Conservation (phyloP, 345 rosid genomes). For the Populus deltoides region DNA sequence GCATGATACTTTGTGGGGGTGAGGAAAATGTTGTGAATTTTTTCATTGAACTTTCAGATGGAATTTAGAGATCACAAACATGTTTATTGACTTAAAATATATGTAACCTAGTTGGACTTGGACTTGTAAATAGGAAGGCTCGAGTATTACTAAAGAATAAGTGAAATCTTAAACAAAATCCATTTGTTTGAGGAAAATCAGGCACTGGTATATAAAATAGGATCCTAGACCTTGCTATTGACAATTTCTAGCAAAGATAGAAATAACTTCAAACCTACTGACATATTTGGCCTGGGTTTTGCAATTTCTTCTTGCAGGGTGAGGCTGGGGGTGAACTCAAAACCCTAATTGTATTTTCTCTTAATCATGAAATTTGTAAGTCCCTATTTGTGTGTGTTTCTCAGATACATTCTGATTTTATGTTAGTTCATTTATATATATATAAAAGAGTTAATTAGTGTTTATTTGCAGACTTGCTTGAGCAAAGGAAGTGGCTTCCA, state of each 20-base stretch:
- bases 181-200: background rate
- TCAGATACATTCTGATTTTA: background rate
- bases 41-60: background rate
- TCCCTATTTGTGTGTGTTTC: background rate
- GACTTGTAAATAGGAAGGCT: background rate
- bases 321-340: no score
- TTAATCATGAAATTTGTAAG: constrained; percentile 58
- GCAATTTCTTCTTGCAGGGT: no score
- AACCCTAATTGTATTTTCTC: background rate
- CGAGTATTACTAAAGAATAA: background rate
- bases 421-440: background rate
- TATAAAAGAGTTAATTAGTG: background rate
- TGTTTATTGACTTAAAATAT: background rate
- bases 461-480: constrained; percentile 63
- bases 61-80: background rate
- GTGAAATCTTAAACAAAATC: background rate
- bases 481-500: constrained; percentile 66
- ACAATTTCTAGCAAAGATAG: background rate
- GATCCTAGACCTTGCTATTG: background rate
- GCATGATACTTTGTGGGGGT: background rate
- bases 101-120: background rate
- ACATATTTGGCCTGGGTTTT: background rate
- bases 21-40: background rate
- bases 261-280: background rate
- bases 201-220: background rate